These are phyloP conservation scores for Pneumocystis murina DNA, from an alignment of 1,139 yeast genomes.

Conservation along the genomic window DNA sequence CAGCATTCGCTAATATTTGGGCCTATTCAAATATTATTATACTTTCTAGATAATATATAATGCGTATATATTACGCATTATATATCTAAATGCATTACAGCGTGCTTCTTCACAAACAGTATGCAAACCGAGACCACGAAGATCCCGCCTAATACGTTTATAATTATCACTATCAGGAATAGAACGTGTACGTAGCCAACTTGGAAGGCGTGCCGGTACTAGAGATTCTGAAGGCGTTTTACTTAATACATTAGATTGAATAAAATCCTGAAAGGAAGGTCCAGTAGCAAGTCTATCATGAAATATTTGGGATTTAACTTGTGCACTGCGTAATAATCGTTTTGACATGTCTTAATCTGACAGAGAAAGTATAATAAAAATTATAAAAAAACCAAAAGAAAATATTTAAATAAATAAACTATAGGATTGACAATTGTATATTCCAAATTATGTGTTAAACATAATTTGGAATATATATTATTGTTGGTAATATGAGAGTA, in stretches of 20 bases:
- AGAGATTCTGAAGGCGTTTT: not conserved
- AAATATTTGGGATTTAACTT: not conserved
- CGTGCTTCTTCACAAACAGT: slow-evolving; percentile 92
- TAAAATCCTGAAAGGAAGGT: not conserved
- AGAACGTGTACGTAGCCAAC: slow-evolving; percentile 88
- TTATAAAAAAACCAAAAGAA: no score
- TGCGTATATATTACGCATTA: not conserved
- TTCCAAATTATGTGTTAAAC: no score
- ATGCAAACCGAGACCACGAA: slow-evolving; percentile 72
- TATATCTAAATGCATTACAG: slow-evolving; percentile 30
- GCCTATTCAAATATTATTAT: not conserved
- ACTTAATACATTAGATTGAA: no score
- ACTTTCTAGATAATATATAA: not conserved
- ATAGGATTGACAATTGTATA: no score
- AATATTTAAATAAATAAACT: no score
- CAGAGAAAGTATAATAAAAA: no score
- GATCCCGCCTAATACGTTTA: slow-evolving; percentile 67
- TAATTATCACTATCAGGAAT: slow-evolving; percentile 73
- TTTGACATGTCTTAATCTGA: not conserved
- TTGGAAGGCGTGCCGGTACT: slow-evolving; percentile 36
- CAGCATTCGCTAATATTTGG: slow-evolving; percentile 99
- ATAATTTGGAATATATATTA: no score
- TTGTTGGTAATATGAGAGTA: no score
- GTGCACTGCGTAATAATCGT: not conserved
- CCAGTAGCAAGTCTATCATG: not conserved